Evolutionary conservation across 179 eudicot genomes (phyloP), one percentile per base, ranked within the genome.

Genomic region (Beta corolliflora): DNA sequence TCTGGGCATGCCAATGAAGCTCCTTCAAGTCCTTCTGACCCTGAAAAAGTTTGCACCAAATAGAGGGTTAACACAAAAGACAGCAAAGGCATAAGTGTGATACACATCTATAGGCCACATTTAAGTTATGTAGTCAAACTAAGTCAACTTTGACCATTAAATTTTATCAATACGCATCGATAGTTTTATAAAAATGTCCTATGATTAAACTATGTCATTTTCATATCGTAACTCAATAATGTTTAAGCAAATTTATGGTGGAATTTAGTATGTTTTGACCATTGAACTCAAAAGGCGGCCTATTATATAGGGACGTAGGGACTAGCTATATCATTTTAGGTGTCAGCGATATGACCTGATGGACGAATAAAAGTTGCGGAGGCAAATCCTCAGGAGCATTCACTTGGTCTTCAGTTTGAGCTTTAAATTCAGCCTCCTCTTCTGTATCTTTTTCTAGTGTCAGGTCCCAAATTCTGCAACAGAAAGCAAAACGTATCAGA

Each of bases 1-100:
- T 91, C 87, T 94, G 99, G 5, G 91, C 74, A 83, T 94, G 99
- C 99, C 99, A 96, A 79, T 92, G 99, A 71, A 95, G 89, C 83
- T 95, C 99, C 85, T 94, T 95, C 91, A 95, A 88, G 87, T 92
- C 92, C 86, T 92, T 95, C 76, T 95, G 99, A 19, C 99, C 99
- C 99, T 95, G 94, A 78, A 61, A 85, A 12, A 31, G 50, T 0
- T 23, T 9, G 16, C 7, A 82, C 2, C 8, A 48, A 5, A 8
- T 66, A 69, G n/a, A 71, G 23, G 50, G 63, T 44, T 31, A 58
- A 52, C 8, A 9, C 9, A 18, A 45, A 14, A 53, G 45, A 11
- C 54, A 18, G 18, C 48, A 61, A 60, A 46, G 29, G 29, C 29
- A 25, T 25, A 25, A 25, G 29, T 25, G 29, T 25, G 29, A 25